Conservation (phyloP, 495 filamentous ascomycete genomes). For the Hyaloscypha finlandica region DNA sequence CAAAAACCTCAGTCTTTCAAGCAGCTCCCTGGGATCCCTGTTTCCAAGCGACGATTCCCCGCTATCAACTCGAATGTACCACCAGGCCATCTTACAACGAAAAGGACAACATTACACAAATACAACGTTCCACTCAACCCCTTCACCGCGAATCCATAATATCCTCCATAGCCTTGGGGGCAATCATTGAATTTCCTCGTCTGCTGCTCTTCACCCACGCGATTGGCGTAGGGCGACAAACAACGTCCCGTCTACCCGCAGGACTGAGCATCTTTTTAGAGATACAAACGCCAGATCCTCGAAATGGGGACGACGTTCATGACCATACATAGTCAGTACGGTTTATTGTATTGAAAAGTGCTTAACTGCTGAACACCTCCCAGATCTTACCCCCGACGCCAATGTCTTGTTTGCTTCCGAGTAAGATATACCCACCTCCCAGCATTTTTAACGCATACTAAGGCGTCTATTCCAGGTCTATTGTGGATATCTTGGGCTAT, state of each 20-base stretch:
- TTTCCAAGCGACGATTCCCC: slow-evolving; percentile 12
- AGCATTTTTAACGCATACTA: neutral
- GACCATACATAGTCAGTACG: slow-evolving; percentile 79
- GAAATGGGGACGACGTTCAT: slow-evolving; percentile 92
- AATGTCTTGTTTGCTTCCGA: slow-evolving; percentile 83
- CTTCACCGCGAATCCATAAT: slow-evolving; percentile 1
- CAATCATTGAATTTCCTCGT: neutral
- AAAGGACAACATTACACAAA: slow-evolving; percentile 11
- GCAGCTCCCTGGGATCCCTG: slow-evolving; percentile 11
- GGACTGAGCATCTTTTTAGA: slow-evolving; percentile 35
- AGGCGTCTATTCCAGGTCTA: slow-evolving; percentile 36
- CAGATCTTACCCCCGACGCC: slow-evolving; percentile 75
- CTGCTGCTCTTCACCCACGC: neutral
- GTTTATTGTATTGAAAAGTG: slow-evolving; percentile 6
- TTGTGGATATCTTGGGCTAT: slow-evolving; percentile 81
- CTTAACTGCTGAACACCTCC: slow-evolving; percentile 25
- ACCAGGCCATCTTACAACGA: neutral
- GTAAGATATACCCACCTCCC: slow-evolving; percentile 33
- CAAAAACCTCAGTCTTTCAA: slow-evolving; percentile 2
- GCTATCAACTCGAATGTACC: slow-evolving; percentile 6
- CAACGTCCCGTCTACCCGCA: slow-evolving; percentile 1
- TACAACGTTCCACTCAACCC: slow-evolving; percentile 7
- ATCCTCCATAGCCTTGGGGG: neutral
- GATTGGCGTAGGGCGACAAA: neutral
- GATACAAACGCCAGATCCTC: slow-evolving; percentile 34